Evolutionary conservation across 1,139 yeast species (phyloP), one percentile per base, ranked within the genome.

Genomic region (Spathaspora sp.): DNA sequence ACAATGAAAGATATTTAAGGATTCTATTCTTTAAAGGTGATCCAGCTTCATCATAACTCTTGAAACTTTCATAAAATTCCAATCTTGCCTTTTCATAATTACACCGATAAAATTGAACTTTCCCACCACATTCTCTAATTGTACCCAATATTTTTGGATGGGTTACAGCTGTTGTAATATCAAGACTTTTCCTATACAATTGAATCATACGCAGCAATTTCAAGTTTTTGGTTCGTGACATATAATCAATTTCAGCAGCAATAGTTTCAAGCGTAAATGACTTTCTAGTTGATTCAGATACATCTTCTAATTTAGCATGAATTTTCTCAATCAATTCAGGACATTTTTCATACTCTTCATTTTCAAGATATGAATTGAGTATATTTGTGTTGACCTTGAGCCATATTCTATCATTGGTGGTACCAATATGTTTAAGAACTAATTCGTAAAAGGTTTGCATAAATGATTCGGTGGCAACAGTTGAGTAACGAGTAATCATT

Each of bases 21-120:
- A 83, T 79, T 29, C 77, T 70, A 48, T 88, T 76, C 51, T 74
- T 74, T 42, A 70, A 70, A 17, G 70, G 63, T 47, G 86, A 81
- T 1, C 95, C 95, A 24, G 89, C 85, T 63, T 87, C 95, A 60
- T 88, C 95, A 61, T 82, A 87, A 52, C 79, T 83, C 55, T 84
- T 84, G 63, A 88, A 88, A 45, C 88, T 75, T 54, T 84, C 89
- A 58, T 84, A 86, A 55, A 86, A 84, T 50, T 80, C 85, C 41
- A 74, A 69, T 33, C 87, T 74, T 0, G 95, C 89, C 44, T 66
- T 65, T 41, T 78, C 82, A 71, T 78, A 88, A 51, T 82, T 79
- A 13, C 77, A 74, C 43, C 81, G 76, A 52, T 78, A 73, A 74
- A 86, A 82, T 47, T 80, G 78, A 55, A 87, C 76, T 51, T 82